Conservation (phyloP, 2,329 filamentous ascomycete genomes). For the Tolypocladium sp. region DNA sequence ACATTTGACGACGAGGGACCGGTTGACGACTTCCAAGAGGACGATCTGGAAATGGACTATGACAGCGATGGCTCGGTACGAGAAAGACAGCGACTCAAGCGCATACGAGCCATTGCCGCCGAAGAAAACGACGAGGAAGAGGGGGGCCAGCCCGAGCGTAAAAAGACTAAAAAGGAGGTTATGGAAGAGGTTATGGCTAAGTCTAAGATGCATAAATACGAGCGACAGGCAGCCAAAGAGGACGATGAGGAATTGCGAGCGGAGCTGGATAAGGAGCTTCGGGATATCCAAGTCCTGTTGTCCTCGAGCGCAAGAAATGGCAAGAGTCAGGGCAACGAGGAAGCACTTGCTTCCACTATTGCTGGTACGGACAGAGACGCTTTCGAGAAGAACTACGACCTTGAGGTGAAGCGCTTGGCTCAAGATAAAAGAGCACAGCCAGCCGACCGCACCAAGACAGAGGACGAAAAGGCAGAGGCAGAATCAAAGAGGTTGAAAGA, state of each 20-base stretch:
- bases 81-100: slow-evolving; percentile 46
- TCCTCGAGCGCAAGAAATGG: slow-evolving; percentile 36
- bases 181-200: slow-evolving; percentile 98
- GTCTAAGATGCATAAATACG: slow-evolving; percentile 90
- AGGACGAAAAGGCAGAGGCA: slow-evolving; percentile 73
- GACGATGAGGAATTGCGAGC: slow-evolving; percentile 83
- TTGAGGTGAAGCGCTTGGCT: slow-evolving; percentile 70
- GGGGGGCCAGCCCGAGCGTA: slow-evolving; percentile 62
- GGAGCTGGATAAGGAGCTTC: slow-evolving; percentile 75
- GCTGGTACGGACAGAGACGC: slow-evolving; percentile 53
- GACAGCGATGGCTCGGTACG: slow-evolving; percentile 49
- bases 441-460: slow-evolving; percentile 81
- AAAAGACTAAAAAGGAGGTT: slow-evolving; percentile 92
- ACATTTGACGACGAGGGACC: slow-evolving; percentile 46
- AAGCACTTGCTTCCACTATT: slow-evolving; percentile 19
- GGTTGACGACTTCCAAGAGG: slow-evolving; percentile 71
- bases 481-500: slow-evolving; percentile 69
- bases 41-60: slow-evolving; percentile 54
- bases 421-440: slow-evolving; percentile 80
- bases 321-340: slow-evolving; percentile 15
- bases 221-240: slow-evolving; percentile 85
- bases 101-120: slow-evolving; percentile 36
- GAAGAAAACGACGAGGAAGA: slow-evolving; percentile 38
- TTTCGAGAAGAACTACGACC: slow-evolving; percentile 82
- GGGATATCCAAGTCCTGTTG: slow-evolving; percentile 66